Base-by-base conservation (phyloP, 305 asterid genomes). In the Fraxinus angustifolia region DNA sequence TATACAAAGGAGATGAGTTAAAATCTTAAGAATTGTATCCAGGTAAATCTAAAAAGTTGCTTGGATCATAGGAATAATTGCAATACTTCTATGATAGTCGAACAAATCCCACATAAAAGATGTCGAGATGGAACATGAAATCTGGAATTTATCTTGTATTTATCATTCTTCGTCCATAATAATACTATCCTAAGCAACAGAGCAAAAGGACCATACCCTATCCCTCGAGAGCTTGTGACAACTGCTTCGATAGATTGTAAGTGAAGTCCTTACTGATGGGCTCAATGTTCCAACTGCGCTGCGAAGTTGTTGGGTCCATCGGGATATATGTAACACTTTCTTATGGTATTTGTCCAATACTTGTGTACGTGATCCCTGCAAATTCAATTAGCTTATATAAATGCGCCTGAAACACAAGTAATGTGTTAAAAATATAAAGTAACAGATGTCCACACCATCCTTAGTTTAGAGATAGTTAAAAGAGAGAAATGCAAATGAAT, bases 291-390 rank as follows among this genome's bases (percentile, higher is more conserved):
- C 94, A 92, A 82, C 89, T 93, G 38, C 70, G 84, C 71, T 67
- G 81, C n/a, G 19, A 50, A 60, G 70, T 72, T 2, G 82, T 67
- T 4, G 86, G 85, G 79, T 92, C 92, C 70, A 82, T 38, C 1
- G 91, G 50, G 90, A 87, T 87, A 92, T 83, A 42, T 62, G 90
- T 38, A 93, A 81, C 42, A 87, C 81, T 33, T 75, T 84, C 33
- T 77, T 88, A 83, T 93, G 98, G 88, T 89, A 80, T 80, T 89
- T 82, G 33, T 82, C 97, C 95, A 79, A 92, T 80, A 89, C 97
- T 93, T 81, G 91, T 72, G 56, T 85, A 92, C n/a, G 97, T 92
- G 78, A 92, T 85, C 31, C 93, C 92, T 74, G 92, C 90, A 78
- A 87, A 92, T 79, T 86, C 90, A 33, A 91, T 86, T 73, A 86